phyloP scores from a whole-genome alignment of 208 protist genomes.

The Angomonas deanei region DNA sequence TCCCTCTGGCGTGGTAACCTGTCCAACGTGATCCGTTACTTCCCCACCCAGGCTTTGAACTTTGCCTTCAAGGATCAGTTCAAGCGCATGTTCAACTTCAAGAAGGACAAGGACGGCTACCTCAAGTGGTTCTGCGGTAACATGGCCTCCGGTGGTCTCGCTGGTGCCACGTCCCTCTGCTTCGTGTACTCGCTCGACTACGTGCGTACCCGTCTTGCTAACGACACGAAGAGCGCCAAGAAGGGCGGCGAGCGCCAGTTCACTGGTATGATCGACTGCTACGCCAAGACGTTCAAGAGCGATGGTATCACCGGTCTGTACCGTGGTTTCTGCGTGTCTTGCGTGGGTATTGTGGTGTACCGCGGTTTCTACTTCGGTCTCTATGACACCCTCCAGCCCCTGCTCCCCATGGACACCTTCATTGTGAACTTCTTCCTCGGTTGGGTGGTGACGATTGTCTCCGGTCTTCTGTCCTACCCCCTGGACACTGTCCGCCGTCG shows the following conservation, averaged over 20 bases:
- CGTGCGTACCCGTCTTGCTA: too few relatives aligned
- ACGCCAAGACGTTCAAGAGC: conserved; percentile 85
- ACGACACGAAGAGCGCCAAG: not conserved
- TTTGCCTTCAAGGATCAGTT: conserved; percentile 97
- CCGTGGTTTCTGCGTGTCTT: conserved; percentile 94
- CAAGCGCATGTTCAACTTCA: too few relatives aligned
- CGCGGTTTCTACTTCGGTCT: conserved; percentile 96
- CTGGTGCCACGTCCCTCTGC: too few relatives aligned
- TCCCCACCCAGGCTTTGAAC: conserved; percentile 98
- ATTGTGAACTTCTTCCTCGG: conserved; percentile 64
- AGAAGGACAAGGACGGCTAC: too few relatives aligned
- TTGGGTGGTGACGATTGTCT: conserved; percentile 63
- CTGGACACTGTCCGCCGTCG: conserved; percentile 97
- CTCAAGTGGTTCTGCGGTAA: too few relatives aligned
- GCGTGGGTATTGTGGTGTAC: conserved; percentile 95
- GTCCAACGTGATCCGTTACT: conserved; percentile 96
- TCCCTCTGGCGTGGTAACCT: conserved; percentile 97
- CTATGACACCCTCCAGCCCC: conserved; percentile 86
- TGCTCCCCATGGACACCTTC: conserved; percentile 63
- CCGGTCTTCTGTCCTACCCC: conserved; percentile 89
- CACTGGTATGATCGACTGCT: conserved; percentile 93
- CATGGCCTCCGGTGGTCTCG: too few relatives aligned
- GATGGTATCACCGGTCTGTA: conserved; percentile 87
- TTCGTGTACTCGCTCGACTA: too few relatives aligned
- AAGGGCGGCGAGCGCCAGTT: conserved; percentile 51